phyloP scores from a whole-genome alignment of 305 asterid genomes.

The Fraxinus xanthoxyloides region DNA sequence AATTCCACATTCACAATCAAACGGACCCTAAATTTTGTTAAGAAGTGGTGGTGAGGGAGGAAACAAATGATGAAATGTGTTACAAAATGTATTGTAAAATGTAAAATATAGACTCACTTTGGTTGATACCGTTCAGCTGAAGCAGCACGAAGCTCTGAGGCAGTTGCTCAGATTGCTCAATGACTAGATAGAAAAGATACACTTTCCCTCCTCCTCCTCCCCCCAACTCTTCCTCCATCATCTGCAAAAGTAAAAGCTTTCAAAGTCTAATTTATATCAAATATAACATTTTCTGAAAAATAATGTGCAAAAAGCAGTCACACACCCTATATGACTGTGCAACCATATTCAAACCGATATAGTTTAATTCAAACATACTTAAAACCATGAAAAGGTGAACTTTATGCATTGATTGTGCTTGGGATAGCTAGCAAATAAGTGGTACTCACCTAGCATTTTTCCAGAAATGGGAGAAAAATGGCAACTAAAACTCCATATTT shows the following conservation, averaged over 20 bases:
- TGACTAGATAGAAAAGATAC: conserved; percentile 77
- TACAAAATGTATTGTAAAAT: too few relatives aligned
- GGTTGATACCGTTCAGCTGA: conserved; percentile 43
- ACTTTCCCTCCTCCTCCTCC: conserved; percentile 59
- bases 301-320: neutral
- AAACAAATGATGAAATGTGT: too few relatives aligned
- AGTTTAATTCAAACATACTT: neutral
- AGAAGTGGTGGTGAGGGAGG: neutral
- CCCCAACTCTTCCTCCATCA: conserved; percentile 71
- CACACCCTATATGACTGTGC: neutral
- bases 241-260: conserved; percentile 43
- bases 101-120: neutral
- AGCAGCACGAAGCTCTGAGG: conserved; percentile 87
- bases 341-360: neutral
- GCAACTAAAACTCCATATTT: neutral
- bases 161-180: conserved; percentile 78
- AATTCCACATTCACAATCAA: too few relatives aligned
- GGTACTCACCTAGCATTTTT: neutral
- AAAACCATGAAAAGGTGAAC: neutral
- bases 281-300: neutral
- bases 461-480: neutral
- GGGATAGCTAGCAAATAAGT: neutral
- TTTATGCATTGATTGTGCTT: neutral
- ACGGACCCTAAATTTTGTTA: too few relatives aligned
- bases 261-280: neutral